phyloP scores from a whole-genome alignment of 768 basidiomycete genomes.

The Mycena vitilis region DNA sequence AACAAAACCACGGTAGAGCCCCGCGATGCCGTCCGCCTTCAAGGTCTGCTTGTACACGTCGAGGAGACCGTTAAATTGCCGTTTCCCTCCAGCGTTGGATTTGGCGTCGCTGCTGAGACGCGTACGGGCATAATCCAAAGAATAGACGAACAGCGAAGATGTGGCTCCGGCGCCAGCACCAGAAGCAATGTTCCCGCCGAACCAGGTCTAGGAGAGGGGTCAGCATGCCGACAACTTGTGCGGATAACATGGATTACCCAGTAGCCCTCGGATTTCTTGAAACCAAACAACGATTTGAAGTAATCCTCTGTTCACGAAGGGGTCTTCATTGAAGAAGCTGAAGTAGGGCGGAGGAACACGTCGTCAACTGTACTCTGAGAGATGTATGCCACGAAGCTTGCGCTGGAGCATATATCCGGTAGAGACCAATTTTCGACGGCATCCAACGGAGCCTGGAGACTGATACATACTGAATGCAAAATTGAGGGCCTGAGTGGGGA shows the following conservation, averaged over 20 bases:
- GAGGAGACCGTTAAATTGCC: constrained; percentile 88
- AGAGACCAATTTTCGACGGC: constrained; percentile 8
- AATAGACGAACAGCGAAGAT: constrained; percentile 90
- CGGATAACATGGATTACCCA: constrained; percentile 53
- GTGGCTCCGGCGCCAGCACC: constrained; percentile 91
- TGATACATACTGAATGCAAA: constrained; percentile 84
- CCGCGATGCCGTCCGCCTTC: constrained; percentile 82
- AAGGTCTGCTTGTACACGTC: constrained; percentile 89
- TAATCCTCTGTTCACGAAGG: constrained; percentile 67
- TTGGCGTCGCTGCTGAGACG: constrained; percentile 88
- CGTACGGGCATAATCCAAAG: constrained; percentile 90
- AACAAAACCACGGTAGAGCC: constrained; percentile 91
- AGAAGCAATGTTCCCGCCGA: constrained; percentile 84
- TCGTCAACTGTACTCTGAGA: constrained; percentile 2
- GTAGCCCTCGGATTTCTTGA: constrained; percentile 88
- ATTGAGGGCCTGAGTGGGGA: constrained; percentile 89
- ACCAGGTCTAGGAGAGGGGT: constrained; percentile 59
- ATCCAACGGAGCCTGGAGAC: not conserved
- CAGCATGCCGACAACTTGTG: not conserved
- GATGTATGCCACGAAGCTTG: not conserved
- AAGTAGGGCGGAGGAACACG: not conserved
- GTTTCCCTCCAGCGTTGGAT: constrained; percentile 75
- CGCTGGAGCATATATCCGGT: constrained; percentile 2
- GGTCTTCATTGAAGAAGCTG: not conserved
- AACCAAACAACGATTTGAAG: constrained; percentile 89